A percentile compares a stretch with the other conserved stretches of the same genome.
phyloP scores from a whole-genome alignment of 768 basidiomycete species.

The Hebeloma cylindrosporum region DNA sequence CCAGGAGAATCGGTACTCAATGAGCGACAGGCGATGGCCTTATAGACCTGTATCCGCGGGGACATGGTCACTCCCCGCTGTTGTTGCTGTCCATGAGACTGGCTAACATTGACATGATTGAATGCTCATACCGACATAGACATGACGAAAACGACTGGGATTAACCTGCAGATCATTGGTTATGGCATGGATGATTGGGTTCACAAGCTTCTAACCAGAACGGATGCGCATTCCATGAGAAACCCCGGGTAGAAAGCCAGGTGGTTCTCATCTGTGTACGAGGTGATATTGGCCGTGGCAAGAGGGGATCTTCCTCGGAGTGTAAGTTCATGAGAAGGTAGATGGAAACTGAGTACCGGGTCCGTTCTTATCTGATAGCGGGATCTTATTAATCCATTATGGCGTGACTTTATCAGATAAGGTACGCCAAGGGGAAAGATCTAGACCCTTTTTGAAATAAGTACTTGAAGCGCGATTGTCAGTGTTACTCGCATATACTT shows the following conservation, averaged over 20 bases:
- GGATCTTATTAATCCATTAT: too few species aligned
- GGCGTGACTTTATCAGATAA: too few species aligned
- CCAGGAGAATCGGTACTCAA: slow-evolving; percentile 33
- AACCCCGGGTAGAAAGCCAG: slow-evolving; percentile 3
- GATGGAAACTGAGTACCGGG: too few species aligned
- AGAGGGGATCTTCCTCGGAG: slow-evolving; percentile 20
- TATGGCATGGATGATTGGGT: slow-evolving; percentile 8
- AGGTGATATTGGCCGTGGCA: slow-evolving; percentile 9
- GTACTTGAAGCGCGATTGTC: too few species aligned
- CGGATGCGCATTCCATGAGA: slow-evolving; percentile 36
- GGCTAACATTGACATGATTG: slow-evolving; percentile 11
- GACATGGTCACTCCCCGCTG: slow-evolving; percentile 82
- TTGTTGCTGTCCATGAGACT: not conserved
- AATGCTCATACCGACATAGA: slow-evolving; percentile 59
- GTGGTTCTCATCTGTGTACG: slow-evolving; percentile 4
- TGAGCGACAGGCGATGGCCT: slow-evolving; percentile 68
- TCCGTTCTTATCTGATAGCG: too few species aligned
- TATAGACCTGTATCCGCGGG: slow-evolving; percentile 79
- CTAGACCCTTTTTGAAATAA: too few species aligned
- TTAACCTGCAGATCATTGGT: slow-evolving; percentile 48
- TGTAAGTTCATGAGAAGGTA: too few species aligned
- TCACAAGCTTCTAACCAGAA: slow-evolving; percentile 38
- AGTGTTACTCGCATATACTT: too few species aligned
- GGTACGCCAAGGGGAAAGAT: too few species aligned
- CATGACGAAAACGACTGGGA: slow-evolving; percentile 65